Conservation (phyloP, 805 yeast genomes). For the Starmerella sp. region DNA sequence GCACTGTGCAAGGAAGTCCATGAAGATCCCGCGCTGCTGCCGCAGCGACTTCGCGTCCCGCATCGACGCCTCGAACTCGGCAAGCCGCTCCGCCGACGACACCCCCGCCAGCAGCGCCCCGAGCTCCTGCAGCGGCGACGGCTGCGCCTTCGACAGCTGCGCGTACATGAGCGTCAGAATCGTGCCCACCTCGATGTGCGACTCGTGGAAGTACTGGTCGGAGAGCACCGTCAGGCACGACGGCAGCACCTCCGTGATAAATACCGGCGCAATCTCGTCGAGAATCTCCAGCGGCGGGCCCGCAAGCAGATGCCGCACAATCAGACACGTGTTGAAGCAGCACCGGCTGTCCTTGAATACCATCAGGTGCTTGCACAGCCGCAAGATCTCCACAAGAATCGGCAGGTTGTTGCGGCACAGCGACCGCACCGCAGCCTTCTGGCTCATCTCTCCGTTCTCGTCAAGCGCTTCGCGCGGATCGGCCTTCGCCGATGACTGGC, state of each 20-base stretch:
- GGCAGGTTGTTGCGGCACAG: constrained; percentile 53
- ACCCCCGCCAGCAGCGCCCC: constrained; percentile 28
- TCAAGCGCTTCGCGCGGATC: constrained; percentile 27
- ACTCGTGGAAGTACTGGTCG: constrained; percentile 71
- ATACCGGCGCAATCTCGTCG: constrained; percentile 60
- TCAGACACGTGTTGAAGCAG: constrained; percentile 76
- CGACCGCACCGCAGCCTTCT: constrained; percentile 46
- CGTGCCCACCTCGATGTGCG: constrained; percentile 85
- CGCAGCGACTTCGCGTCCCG: constrained; percentile 55
- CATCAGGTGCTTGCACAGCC: constrained; percentile 63
- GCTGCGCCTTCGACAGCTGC: constrained; percentile 47
- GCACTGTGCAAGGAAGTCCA: constrained; percentile 61
- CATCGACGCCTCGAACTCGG: constrained; percentile 52
- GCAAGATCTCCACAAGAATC: constrained; percentile 67
- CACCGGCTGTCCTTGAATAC: constrained; percentile 83
- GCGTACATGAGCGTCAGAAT: constrained; percentile 72
- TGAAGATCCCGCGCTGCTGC: constrained; percentile 68
- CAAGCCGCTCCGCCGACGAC: constrained; percentile 41
- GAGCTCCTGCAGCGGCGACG: constrained; percentile 17
- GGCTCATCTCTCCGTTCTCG: constrained; percentile 35
- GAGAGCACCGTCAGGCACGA: constrained; percentile 55
- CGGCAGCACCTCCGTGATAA: constrained; percentile 56
- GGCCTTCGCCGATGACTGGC: constrained; percentile 52
- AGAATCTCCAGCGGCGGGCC: constrained; percentile 46
- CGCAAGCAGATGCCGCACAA: constrained; percentile 56